Evolutionary conservation across 2,329 filamentous ascomycete species (phyloP), one percentile per base, ranked within the genome.

Genomic region (Calcarisporium arbuscula): DNA sequence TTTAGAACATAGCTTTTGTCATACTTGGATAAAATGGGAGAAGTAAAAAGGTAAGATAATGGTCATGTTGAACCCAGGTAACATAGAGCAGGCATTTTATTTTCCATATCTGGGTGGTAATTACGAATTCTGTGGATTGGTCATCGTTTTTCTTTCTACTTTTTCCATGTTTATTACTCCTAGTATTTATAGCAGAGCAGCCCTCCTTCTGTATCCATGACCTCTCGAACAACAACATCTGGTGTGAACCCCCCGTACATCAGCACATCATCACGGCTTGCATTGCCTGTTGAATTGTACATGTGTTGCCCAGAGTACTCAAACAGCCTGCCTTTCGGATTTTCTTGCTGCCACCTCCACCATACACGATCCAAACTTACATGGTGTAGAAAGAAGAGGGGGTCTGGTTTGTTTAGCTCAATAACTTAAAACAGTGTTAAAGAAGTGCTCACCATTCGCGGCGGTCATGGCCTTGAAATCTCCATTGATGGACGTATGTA

Each of bases 391-490:
- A 32, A 41, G 18, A 41, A 41, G 8, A 41, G 28, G 8, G 39
- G 39, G 28, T 41, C 39, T 41, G 5, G 15, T 4, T 10, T 6
- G 10, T n/a, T 29, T 19, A 20, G 27, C 19, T 11, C 11, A 5
- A 23, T 7, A 26, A 22, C n/a, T 11, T 15, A 25, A n/a, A 27
- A 18, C 14, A 10, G 21, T 9, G 19, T 9, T 8, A 5, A 16
- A 5, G 6, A 12, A 29, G 7, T 3, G 20, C 32, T 29, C 19
- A 41, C 40, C 38, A 16, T 43, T 43, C 4, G 38, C 40, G 17
- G 38, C 40, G 5, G 40, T 33, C 14, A 41, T 35, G 19, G 38
- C 38, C 14, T 38, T 31, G 14, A 41, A 38, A 19, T 41, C 40
- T 6, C 40, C 40, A 22, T 37, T 38, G 10, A 41, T 20, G 5